These are phyloP conservation scores for Stellera chamaejasme DNA, from an alignment of 345 rosid species.

Conservation along the genomic window DNA sequence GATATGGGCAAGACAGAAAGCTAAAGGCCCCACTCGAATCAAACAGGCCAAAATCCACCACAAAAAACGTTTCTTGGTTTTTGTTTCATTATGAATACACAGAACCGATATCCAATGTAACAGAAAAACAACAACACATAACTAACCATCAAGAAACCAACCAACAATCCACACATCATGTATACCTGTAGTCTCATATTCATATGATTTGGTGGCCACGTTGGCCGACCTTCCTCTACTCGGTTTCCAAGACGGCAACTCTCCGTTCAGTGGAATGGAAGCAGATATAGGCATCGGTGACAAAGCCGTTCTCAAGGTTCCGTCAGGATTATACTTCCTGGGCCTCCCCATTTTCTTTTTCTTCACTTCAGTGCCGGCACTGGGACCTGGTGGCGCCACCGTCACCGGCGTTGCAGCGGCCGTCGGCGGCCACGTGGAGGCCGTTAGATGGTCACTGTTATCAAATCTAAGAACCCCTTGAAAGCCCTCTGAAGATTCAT, in stretches of 20 bases:
- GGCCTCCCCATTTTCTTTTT: slow-evolving; percentile 87
- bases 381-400: slow-evolving; percentile 5
- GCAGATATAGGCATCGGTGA: slow-evolving; percentile 94
- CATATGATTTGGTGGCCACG: slow-evolving; percentile 41
- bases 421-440: slow-evolving; percentile 15
- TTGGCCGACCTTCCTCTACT: slow-evolving; percentile 50
- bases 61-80: neutral
- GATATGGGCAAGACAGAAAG: slow-evolving; percentile 39
- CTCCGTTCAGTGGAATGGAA: slow-evolving; percentile 60
- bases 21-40: slow-evolving; percentile 52
- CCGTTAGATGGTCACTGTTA: slow-evolving; percentile 28
- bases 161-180: neutral
- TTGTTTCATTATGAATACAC: neutral
- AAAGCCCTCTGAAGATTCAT: slow-evolving; percentile 45
- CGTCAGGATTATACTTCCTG: slow-evolving; percentile 74
- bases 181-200: slow-evolving; percentile 50
- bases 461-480: slow-evolving; percentile 44
- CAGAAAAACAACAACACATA: slow-evolving; percentile 14
- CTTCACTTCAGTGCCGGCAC: slow-evolving; percentile 34
- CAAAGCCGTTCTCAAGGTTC: slow-evolving; percentile 37
- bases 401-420: slow-evolving; percentile 11
- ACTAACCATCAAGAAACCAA: neutral
- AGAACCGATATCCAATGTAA: slow-evolving; percentile 19
- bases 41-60: neutral
- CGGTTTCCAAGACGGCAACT: slow-evolving; percentile 41